phyloP scores from a whole-genome alignment of 2,329 filamentous ascomycete species.

The Kalmusia sp. region DNA sequence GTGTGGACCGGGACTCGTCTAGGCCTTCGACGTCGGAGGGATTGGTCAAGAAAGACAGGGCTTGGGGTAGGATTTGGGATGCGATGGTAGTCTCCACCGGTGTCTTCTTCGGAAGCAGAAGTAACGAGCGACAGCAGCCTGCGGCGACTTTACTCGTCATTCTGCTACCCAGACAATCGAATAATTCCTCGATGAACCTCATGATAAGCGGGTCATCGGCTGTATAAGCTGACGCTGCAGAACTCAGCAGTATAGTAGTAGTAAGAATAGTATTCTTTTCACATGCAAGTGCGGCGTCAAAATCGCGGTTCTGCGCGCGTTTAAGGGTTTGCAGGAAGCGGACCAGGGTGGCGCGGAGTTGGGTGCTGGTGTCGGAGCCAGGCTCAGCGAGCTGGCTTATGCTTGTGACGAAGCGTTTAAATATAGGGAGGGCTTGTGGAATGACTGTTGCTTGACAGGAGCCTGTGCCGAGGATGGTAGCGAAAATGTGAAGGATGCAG shows the following conservation, averaged over 20 bases:
- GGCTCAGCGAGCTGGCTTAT: slow-evolving; percentile 61
- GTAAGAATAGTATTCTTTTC: slow-evolving; percentile 93
- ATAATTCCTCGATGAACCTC: slow-evolving; percentile 78
- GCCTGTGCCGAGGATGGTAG: slow-evolving; percentile 86
- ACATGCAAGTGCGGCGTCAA: slow-evolving; percentile 78
- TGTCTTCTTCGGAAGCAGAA: slow-evolving; percentile 66
- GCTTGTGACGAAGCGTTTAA: slow-evolving; percentile 86
- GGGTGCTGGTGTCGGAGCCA: slow-evolving; percentile 64
- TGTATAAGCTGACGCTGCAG: slow-evolving; percentile 75
- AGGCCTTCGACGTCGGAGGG: slow-evolving; percentile 74
- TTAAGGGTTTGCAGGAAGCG: slow-evolving; percentile 83
- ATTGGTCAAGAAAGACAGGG: slow-evolving; percentile 77
- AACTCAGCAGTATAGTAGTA: slow-evolving; percentile 86
- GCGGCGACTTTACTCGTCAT: slow-evolving; percentile 90
- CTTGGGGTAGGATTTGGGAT: slow-evolving; percentile 74
- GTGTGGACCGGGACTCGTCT: slow-evolving; percentile 73
- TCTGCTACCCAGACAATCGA: slow-evolving; percentile 82
- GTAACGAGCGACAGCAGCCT: slow-evolving; percentile 84
- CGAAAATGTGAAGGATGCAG: slow-evolving; percentile 96
- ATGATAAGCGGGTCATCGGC: slow-evolving; percentile 77
- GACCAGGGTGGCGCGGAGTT: slow-evolving; percentile 82
- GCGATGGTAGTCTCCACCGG: slow-evolving; percentile 65
- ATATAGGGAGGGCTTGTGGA: slow-evolving; percentile 85
- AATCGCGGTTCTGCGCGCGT: slow-evolving; percentile 77
- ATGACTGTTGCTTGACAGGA: slow-evolving; percentile 88